Evolutionary conservation across 345 rosid genomes (phyloP).

Genomic region (Salix purpurea): DNA sequence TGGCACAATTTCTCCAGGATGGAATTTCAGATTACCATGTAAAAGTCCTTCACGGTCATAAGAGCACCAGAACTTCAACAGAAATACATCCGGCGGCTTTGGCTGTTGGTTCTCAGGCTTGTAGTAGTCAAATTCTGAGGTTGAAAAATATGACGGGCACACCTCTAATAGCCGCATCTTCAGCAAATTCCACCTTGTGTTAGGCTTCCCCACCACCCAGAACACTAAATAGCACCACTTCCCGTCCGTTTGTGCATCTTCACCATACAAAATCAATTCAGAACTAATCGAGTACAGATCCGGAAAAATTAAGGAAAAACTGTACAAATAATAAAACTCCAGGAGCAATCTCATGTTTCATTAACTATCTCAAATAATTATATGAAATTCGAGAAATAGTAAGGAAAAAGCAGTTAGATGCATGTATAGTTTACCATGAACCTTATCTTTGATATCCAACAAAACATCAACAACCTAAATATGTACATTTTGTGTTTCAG

Average conservation of each 20-base stretch:
- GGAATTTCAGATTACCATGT: conserved; percentile 29
- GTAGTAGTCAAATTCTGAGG: conserved; percentile 52
- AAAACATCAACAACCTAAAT: not conserved
- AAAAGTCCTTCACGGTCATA: conserved; percentile 43
- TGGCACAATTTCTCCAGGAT: not conserved
- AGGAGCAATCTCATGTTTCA: not conserved
- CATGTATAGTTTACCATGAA: not conserved
- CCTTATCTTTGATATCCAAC: not conserved
- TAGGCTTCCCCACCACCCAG: conserved; percentile 56
- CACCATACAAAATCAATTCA: conserved; percentile 10
- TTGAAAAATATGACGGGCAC: conserved; percentile 57
- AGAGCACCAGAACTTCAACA: conserved; percentile 67
- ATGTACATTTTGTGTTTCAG: not conserved
- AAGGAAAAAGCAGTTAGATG: not conserved
- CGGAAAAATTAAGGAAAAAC: not conserved
- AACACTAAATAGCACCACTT: conserved; percentile 67
- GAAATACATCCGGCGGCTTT: conserved; percentile 46
- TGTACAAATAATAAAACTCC: not conserved
- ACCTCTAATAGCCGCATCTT: conserved; percentile 61
- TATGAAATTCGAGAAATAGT: not conserved
- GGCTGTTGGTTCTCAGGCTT: conserved; percentile 35
- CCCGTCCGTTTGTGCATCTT: conserved; percentile 65
- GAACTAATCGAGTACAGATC: not conserved
- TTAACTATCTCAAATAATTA: not conserved
- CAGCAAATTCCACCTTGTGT: conserved; percentile 54